Evolutionary conservation across 306 rosid species (phyloP).

Genomic region (Vigna mungo): DNA sequence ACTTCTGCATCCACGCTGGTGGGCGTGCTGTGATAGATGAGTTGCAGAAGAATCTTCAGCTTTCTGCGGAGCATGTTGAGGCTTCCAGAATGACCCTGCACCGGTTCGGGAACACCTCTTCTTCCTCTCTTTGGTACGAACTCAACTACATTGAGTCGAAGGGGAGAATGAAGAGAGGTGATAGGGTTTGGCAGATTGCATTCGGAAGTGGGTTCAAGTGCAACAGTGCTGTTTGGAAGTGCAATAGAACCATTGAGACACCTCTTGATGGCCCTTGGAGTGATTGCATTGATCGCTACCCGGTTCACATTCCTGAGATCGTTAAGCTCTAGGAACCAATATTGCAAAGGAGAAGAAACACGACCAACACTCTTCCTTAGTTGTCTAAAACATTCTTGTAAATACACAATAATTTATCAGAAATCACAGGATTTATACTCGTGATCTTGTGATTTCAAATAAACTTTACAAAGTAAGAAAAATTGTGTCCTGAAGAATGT

Average conservation of each 20-base stretch:
- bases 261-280: slow-evolving; percentile 73
- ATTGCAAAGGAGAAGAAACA: neutral
- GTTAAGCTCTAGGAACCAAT: slow-evolving; percentile 59
- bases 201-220: slow-evolving; percentile 44
- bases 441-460: neutral
- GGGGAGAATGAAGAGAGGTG: slow-evolving; percentile 80
- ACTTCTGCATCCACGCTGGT: slow-evolving; percentile 88
- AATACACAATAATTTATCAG: neutral
- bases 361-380: neutral
- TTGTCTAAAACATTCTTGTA: neutral
- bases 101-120: slow-evolving; percentile 89
- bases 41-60: slow-evolving; percentile 84
- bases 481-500: neutral
- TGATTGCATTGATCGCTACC: slow-evolving; percentile 79
- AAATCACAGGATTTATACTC: too few relatives aligned
- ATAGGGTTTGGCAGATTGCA: slow-evolving; percentile 85
- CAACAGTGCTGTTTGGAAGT: slow-evolving; percentile 88
- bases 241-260: slow-evolving; percentile 61
- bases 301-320: slow-evolving; percentile 85
- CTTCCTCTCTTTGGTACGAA: slow-evolving; percentile 89
- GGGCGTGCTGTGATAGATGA: slow-evolving; percentile 89
- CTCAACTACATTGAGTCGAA: slow-evolving; percentile 73
- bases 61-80: slow-evolving; percentile 80
- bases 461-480: neutral
- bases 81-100: slow-evolving; percentile 89